phyloP scores from a whole-genome alignment of 2,329 filamentous ascomycete genomes.

The Colletotrichum gigasporum region DNA sequence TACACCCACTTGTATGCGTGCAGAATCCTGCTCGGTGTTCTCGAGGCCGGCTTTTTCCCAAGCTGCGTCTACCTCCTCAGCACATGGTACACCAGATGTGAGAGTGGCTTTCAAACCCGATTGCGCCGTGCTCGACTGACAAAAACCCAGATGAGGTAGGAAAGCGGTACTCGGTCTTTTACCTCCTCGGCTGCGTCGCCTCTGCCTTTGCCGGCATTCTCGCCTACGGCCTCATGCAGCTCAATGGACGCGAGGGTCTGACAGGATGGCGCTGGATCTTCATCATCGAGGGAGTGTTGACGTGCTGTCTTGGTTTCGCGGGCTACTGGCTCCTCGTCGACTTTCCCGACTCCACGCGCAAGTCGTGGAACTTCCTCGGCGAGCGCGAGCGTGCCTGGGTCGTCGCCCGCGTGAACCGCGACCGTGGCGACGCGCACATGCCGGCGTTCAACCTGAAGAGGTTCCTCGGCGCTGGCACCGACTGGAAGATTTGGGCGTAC shows the following conservation, averaged over 20 bases:
- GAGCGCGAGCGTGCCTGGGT: conserved; percentile 62
- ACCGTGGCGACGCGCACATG: conserved; percentile 65
- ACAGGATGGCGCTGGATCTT: conserved; percentile 76
- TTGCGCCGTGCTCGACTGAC: neutral
- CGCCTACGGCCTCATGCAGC: conserved; percentile 75
- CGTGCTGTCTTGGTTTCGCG: conserved; percentile 57
- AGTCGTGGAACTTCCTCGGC: conserved; percentile 62
- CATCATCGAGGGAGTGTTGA: conserved; percentile 63
- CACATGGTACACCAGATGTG: conserved; percentile 76
- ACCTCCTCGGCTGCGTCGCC: conserved; percentile 73
- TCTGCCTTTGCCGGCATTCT: conserved; percentile 75
- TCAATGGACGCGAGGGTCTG: conserved; percentile 63
- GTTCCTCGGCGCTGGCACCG: conserved; percentile 57
- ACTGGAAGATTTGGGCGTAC: conserved; percentile 71
- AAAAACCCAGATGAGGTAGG: conserved; percentile 67
- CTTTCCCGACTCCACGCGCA: conserved; percentile 67
- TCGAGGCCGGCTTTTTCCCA: conserved; percentile 79
- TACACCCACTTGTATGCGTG: conserved; percentile 63
- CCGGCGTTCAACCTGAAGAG: conserved; percentile 59
- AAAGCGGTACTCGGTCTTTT: conserved; percentile 75
- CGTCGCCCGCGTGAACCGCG: conserved; percentile 62
- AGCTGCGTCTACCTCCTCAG: conserved; percentile 77
- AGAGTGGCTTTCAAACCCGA: conserved; percentile 37
- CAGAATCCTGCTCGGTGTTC: conserved; percentile 67
- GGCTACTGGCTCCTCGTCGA: conserved; percentile 70